Evolutionary conservation across 805 yeast species (phyloP), one percentile per base, ranked within the genome.

Genomic region (Yarrowia alimentaria): DNA sequence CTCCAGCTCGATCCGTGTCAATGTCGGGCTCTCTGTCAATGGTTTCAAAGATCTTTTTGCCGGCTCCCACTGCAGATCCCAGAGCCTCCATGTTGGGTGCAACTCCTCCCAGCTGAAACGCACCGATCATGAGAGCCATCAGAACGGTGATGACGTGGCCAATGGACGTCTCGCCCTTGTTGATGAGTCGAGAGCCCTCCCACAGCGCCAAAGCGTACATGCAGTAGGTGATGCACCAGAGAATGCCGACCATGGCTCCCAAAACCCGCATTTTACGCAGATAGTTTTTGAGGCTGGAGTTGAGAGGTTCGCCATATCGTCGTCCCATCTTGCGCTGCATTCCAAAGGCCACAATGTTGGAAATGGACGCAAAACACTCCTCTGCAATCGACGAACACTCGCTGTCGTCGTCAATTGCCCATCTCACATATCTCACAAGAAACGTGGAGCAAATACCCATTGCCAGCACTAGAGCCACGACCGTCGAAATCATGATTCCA

Each of bases 291-390:
- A 56, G 57, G 4, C 69, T 54, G 9, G 56, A 40, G 9, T 21
- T 47, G 22, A 70, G 60, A 22, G 57, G 56, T 31, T 37, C 55
- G 35, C 66, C 71, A 51, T 61, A 70, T 32, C 61, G 57, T 13
- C 48, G 56, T n/a, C 61, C 61, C 52, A 70, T 54, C 14, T 67
- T 60, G 8, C 62, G 63, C 54, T 70, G 74, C 25, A 67, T 60
- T n/a, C 72, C 72, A 43, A 70, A 69, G 1, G 74, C 74, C 8
- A 68, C 65, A 2, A 71, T 68, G 40, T 66, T 70, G 30, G 73
- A 63, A 19, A 68, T 64, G 4, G 72, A 64, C 12, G 70, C 58
- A 16, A 70, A 51, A 5, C 67, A 63, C 55, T 70, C 74, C 53
- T 70, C 75, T 10, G 74, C 74, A n/a, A 70, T 57, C 3, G 68